Evolutionary conservation across 2,329 filamentous ascomycete species (phyloP).

Genomic region (Celoporthe dispersa): DNA sequence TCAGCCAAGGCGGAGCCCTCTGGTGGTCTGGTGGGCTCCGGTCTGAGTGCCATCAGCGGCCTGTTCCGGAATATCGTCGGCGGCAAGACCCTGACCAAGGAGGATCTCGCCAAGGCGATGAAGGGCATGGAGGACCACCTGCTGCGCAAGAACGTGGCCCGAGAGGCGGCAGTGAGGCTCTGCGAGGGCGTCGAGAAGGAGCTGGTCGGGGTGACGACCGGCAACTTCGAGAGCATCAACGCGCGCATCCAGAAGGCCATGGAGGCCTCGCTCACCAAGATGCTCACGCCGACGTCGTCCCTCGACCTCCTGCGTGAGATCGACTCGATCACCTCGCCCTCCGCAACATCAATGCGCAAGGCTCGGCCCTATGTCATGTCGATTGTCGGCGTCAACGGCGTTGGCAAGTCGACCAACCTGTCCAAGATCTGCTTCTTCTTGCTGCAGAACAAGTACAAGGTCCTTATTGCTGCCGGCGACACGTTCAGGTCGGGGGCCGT

Average conservation of each 20-base stretch:
- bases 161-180: conserved; percentile 87
- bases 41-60: conserved; percentile 81
- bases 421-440: conserved; percentile 99
- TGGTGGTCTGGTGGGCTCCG: conserved; percentile 74
- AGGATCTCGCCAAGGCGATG: conserved; percentile 88
- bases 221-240: conserved; percentile 87
- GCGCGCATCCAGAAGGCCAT: conserved; percentile 83
- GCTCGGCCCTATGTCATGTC: conserved; percentile 93
- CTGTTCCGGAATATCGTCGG: conserved; percentile 95
- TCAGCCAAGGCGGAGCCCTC: conserved; percentile 51
- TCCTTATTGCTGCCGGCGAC: conserved; percentile 59
- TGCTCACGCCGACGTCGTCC: conserved; percentile 93
- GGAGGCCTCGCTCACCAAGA: conserved; percentile 90
- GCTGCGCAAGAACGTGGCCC: conserved; percentile 92
- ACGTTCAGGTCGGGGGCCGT: conserved; percentile 97
- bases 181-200: conserved; percentile 92
- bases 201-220: conserved; percentile 87
- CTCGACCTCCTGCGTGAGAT: conserved; percentile 95
- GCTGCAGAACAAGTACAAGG: conserved; percentile 87
- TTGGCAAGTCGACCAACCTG: conserved; percentile 96
- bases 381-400: conserved; percentile 97
- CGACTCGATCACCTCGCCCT: conserved; percentile 72
- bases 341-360: conserved; percentile 64
- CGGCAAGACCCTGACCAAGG: conserved; percentile 87
- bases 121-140: conserved; percentile 96